These are phyloP conservation scores for Dryadomyces quercivorus DNA, from an alignment of 2,329 filamentous ascomycete genomes.

Conservation along the genomic window DNA sequence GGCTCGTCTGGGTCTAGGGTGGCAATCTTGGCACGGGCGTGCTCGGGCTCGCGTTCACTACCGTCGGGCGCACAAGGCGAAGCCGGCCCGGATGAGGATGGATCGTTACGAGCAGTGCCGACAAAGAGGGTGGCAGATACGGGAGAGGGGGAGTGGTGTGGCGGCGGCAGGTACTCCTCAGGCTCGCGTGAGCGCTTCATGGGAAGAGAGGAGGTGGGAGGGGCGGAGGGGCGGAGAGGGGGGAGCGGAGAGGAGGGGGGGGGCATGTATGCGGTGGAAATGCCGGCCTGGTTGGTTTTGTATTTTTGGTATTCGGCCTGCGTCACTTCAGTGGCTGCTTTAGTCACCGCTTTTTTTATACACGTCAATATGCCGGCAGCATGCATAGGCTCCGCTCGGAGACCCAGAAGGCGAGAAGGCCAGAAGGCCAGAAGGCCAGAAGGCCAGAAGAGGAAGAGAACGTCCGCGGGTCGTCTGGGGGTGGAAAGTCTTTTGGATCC, in stretches of 20 bases:
- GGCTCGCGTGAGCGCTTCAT: conserved; percentile 55
- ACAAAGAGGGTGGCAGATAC: neutral
- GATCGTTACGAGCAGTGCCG: neutral
- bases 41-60: neutral
- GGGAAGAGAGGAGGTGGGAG: neutral
- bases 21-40: conserved; percentile 35
- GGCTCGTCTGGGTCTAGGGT: conserved; percentile 37
- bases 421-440: too few relatives aligned
- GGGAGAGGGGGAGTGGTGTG: conserved; percentile 3
- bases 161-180: conserved; percentile 27
- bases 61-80: neutral
- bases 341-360: conserved; percentile 7
- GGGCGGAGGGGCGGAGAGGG: neutral
- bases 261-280: neutral
- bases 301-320: too few relatives aligned
- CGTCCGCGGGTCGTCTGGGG: too few relatives aligned
- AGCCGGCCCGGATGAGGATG: neutral
- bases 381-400: neutral
- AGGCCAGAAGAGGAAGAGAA: too few relatives aligned
- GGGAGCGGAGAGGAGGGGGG: too few relatives aligned
- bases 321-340: neutral
- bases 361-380: too few relatives aligned
- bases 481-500: too few relatives aligned
- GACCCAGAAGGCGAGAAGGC: too few relatives aligned
- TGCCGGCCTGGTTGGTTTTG: too few relatives aligned